phyloP scores from a whole-genome alignment of 176 grass and related monocot genomes.

The Miscanthus lutarioriparius region DNA sequence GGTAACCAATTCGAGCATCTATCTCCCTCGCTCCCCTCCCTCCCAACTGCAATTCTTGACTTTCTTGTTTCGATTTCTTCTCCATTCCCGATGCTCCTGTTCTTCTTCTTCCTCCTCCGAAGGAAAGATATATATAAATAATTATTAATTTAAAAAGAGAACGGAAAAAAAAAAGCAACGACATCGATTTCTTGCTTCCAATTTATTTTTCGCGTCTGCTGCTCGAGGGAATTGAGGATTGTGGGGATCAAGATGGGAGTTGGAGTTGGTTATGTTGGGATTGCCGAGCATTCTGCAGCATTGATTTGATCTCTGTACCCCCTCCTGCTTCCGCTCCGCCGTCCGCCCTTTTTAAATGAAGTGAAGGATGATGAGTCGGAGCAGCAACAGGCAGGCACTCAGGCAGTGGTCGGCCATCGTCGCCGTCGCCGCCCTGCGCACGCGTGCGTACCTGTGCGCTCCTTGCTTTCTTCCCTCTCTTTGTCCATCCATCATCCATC shows the following conservation, averaged over 20 bases:
- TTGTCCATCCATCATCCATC: constrained; percentile 30
- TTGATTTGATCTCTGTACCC: constrained; percentile 57
- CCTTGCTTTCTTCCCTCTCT: not conserved
- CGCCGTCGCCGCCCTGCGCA: constrained; percentile 33
- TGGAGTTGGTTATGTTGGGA: constrained; percentile 60
- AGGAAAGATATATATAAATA: too few relatives aligned
- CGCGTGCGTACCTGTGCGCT: not conserved
- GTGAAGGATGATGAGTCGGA: not conserved
- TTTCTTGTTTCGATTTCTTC: too few relatives aligned
- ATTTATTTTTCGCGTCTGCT: not conserved
- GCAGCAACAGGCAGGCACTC: not conserved
- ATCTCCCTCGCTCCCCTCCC: too few relatives aligned
- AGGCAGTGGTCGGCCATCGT: not conserved
- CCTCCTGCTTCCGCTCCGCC: not conserved
- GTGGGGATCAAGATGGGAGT: constrained; percentile 55
- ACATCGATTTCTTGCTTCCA: not conserved
- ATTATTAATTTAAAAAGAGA: too few relatives aligned
- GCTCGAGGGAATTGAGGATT: constrained; percentile 19
- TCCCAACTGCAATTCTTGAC: too few relatives aligned
- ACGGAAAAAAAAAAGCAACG: not conserved
- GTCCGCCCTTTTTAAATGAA: constrained; percentile 41
- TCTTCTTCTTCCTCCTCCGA: not conserved
- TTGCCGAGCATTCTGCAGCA: constrained; percentile 62
- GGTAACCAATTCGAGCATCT: too few relatives aligned
- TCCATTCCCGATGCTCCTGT: not conserved